A percentile compares a stretch with the other conserved stretches of the same genome.
phyloP scores from a whole-genome alignment of 1,284 basidiomycete genomes.

The Cutaneotrichosporon cutaneum region DNA sequence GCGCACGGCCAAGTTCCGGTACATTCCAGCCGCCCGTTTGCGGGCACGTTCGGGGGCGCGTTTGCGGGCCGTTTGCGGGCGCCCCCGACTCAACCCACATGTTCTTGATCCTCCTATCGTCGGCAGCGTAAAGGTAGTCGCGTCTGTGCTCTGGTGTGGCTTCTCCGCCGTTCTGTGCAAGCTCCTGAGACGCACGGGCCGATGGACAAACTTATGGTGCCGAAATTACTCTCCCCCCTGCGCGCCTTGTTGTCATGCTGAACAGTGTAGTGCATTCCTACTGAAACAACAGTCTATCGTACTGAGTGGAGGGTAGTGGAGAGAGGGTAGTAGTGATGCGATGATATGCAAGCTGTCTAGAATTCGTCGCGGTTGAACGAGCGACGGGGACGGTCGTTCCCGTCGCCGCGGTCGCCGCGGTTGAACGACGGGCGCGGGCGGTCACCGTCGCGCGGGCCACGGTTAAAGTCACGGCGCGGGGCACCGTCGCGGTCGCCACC shows the following conservation, averaged over 20 bases:
- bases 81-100: no score
- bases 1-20: no score
- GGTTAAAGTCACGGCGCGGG: background rate
- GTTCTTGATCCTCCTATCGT: no score
- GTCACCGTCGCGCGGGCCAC: background rate
- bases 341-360: slow-evolving; percentile 1
- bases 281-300: slow-evolving; percentile 6
- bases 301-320: background rate
- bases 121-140: no score
- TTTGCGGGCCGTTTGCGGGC: no score
- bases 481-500: slow-evolving; percentile 6
- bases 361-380: background rate
- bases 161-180: no score
- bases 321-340: background rate
- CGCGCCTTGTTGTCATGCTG: background rate
- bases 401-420: slow-evolving; percentile 6
- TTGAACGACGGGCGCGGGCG: background rate
- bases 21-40: no score
- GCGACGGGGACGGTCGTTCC: slow-evolving; percentile 1
- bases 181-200: no score
- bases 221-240: background rate
- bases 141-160: no score
- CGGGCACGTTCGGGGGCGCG: no score
- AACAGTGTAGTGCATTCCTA: slow-evolving; percentile 1
- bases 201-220: no score